A percentile compares a stretch with the other conserved stretches of the same genome.
Evolutionary conservation across 371 early-diverging fungal genomes (phyloP).

Genomic region (Rhizomucor pusillus): DNA sequence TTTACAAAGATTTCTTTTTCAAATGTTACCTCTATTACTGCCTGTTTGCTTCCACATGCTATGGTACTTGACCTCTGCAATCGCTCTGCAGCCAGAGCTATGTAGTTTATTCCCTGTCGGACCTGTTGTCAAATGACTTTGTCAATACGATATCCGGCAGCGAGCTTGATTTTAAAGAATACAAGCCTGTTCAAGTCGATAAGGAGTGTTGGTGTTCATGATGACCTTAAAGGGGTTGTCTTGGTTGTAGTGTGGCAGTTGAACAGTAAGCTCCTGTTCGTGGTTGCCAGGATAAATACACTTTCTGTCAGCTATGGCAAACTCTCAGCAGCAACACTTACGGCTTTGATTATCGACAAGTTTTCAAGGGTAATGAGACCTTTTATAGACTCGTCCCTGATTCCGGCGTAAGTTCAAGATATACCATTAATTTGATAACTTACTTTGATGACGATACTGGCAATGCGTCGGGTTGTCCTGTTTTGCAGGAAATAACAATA

Average conservation of each 20-base stretch:
- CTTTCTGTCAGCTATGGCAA: no score
- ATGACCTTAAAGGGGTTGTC: slow-evolving; percentile 29
- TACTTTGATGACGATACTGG: slow-evolving; percentile 34
- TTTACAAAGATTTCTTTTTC: neutral
- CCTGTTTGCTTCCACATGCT: slow-evolving; percentile 18
- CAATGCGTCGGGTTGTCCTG: slow-evolving; percentile 35
- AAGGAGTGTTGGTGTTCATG: slow-evolving; percentile 25
- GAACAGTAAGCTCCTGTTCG: slow-evolving; percentile 35
- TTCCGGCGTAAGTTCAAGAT: no score
- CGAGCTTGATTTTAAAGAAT: no score
- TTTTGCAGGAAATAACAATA: neutral
- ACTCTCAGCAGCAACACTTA: slow-evolving; percentile 17
- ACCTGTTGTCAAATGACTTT: no score
- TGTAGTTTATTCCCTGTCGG: slow-evolving; percentile 36
- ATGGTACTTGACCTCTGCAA: slow-evolving; percentile 4
- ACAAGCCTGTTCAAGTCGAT: slow-evolving; percentile 40
- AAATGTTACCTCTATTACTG: slow-evolving; percentile 26
- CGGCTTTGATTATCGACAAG: slow-evolving; percentile 37
- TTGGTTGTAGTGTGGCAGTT: slow-evolving; percentile 25
- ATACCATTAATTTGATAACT: slow-evolving; percentile 1
- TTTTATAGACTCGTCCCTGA: slow-evolving; percentile 44
- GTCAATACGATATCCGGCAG: no score
- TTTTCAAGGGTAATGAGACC: slow-evolving; percentile 35
- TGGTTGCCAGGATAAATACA: neutral
- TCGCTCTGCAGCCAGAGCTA: slow-evolving; percentile 27